Evolutionary conservation across 306 rosid genomes (phyloP), one percentile per base, ranked within the genome.

Genomic region (Prunus kanzakura): DNA sequence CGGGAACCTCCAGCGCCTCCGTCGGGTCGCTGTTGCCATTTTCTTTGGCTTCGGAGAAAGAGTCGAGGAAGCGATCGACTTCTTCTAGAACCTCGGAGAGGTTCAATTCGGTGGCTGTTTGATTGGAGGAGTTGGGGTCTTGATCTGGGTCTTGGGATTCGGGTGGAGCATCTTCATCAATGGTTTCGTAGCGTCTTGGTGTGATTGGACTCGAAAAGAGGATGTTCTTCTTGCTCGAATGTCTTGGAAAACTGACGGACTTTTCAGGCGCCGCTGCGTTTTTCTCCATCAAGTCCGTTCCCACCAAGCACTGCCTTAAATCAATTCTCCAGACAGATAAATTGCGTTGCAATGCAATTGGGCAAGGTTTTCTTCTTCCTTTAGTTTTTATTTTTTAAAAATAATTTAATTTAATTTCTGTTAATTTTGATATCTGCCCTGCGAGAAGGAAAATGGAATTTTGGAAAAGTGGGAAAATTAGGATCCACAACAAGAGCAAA

Each of bases 51-150:
- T 54, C 64, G 9, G 65, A 41, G 4, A 80, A 20, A 30, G 61
- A 30, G 8, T 29, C 22, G 0, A 90, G 75, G 69, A 89, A 87
- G 20, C 10, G 58, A 74, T 93, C 95, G 50, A 89, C 87, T 10
- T 93, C 87, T 10, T 86, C 81, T 25, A 85, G 58, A 27, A 88
- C 29, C 18, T 76, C 77, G 6, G 69, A 35, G 29, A 71, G 73
- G 46, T 32, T 67, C 22, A 14, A 13, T 3, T 67, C 72, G 6
- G 69, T 0, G 12, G 49, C 20, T 54, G 22, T 6, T 54, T 1
- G 49, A 8, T 63, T 15, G 43, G 67, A 30, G 67, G 20, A 29
- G 15, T 30, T 16, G 8, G n/a, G 67, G 67, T 15, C 43, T 8
- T 2, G 25, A 35, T 64, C 15, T 2, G 8, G 49, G 47, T 3